Percentiles rank a stretch among this genome's conserved stretches.
phyloP scores from a whole-genome alignment of 805 yeast species.

The Clavispora asparagi region DNA sequence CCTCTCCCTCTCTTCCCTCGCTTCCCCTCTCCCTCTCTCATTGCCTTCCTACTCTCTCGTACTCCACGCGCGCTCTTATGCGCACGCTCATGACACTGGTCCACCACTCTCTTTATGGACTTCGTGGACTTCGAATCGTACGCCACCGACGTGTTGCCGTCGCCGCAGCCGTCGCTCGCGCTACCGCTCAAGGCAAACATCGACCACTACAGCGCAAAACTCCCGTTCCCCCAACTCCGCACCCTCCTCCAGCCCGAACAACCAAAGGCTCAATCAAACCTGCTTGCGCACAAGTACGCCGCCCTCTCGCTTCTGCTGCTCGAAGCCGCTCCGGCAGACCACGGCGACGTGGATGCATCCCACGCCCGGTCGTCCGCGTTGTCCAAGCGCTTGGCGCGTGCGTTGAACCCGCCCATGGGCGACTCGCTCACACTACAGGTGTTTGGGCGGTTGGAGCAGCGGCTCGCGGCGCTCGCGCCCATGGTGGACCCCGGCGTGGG shows the following conservation, averaged over 20 bases:
- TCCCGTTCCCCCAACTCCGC: conserved; percentile 29
- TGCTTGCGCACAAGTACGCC: conserved; percentile 46
- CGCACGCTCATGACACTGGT: too few species aligned
- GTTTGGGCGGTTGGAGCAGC: conserved; percentile 24
- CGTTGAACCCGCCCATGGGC: conserved; percentile 39
- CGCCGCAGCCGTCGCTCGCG: conserved; percentile 42
- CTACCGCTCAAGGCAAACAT: conserved; percentile 36
- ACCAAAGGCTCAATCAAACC: conserved; percentile 6
- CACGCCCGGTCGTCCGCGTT: conserved; percentile 16
- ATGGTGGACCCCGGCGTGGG: conserved; percentile 44
- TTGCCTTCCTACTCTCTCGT: too few species aligned
- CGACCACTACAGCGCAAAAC: conserved; percentile 27
- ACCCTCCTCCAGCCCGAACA: conserved; percentile 17
- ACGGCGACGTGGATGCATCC: not conserved
- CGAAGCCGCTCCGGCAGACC: not conserved
- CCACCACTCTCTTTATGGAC: conserved; percentile 24
- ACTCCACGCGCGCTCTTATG: too few species aligned
- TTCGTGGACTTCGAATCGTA: conserved; percentile 37
- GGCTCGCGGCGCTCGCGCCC: conserved; percentile 26
- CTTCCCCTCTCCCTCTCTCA: too few species aligned
- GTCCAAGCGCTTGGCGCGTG: conserved; percentile 44
- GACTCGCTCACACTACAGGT: conserved; percentile 31
- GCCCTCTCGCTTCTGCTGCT: conserved; percentile 38
- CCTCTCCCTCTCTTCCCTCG: too few species aligned
- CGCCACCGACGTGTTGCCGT: conserved; percentile 26